phyloP scores from a whole-genome alignment of 371 early-diverging fungal species.

The Furculomyces boomerangus region DNA sequence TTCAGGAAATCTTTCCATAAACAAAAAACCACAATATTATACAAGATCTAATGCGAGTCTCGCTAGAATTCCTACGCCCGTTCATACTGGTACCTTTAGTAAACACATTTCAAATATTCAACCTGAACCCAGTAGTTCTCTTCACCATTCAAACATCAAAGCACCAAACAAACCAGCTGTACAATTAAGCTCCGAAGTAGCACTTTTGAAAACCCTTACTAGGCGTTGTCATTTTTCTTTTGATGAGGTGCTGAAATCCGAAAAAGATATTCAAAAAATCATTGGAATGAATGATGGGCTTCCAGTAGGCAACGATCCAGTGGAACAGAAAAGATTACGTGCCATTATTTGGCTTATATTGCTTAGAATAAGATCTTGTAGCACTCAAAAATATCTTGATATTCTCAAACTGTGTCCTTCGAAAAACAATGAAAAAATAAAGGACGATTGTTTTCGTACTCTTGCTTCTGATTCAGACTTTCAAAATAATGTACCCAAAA shows the following conservation, averaged over 20 bases:
- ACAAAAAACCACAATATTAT: no score
- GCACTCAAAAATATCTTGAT: constrained; percentile 52
- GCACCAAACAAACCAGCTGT: no score
- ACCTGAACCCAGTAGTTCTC: no score
- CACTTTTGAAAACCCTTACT: constrained; percentile 13
- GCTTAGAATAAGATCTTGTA: constrained; percentile 53
- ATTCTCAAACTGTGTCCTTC: constrained; percentile 55
- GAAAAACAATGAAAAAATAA: constrained; percentile 54
- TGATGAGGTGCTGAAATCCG: constrained; percentile 17
- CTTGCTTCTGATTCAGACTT: constrained; percentile 67
- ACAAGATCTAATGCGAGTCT: no score
- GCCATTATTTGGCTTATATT: constrained; percentile 61
- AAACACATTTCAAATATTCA: no score
- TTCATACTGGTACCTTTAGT: no score
- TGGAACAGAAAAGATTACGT: constrained; percentile 12
- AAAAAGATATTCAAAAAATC: constrained; percentile 14
- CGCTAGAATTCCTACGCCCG: no score
- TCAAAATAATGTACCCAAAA: constrained; percentile 48
- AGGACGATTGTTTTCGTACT: constrained; percentile 78
- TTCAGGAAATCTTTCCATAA: no score
- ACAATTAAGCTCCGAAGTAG: no score
- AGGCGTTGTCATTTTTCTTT: constrained; percentile 16
- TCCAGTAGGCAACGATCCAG: constrained; percentile 2
- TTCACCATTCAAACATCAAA: no score
- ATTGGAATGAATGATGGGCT: constrained; percentile 16